Evolutionary conservation across 805 yeast genomes (phyloP).

Genomic region (Saccharomycodes ludwigii): DNA sequence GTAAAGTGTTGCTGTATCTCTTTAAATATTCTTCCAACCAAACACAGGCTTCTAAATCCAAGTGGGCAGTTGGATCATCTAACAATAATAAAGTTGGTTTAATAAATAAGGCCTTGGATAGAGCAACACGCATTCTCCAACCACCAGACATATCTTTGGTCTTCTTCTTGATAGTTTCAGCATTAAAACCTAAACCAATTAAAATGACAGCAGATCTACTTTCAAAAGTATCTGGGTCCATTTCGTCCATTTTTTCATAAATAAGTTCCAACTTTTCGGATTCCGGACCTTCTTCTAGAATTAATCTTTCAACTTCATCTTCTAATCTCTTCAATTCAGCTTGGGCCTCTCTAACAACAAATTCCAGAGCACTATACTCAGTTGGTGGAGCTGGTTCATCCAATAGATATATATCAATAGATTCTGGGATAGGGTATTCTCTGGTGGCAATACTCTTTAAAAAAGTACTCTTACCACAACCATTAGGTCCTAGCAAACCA

Average conservation of each 20-base stretch:
- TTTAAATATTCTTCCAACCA: slow-evolving; percentile 98
- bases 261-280: slow-evolving; percentile 71
- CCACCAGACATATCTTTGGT: slow-evolving; percentile 99
- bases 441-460: slow-evolving; percentile 88
- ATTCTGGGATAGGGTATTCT: slow-evolving; percentile 90
- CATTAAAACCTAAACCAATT: slow-evolving; percentile 94
- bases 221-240: slow-evolving; percentile 96
- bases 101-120: slow-evolving; percentile 94
- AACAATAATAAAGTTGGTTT: slow-evolving; percentile 89
- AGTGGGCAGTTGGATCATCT: slow-evolving; percentile 99
- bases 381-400: slow-evolving; percentile 97
- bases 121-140: slow-evolving; percentile 99
- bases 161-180: slow-evolving; percentile 75
- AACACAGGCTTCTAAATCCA: slow-evolving; percentile 98
- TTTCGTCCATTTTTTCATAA: slow-evolving; percentile 88
- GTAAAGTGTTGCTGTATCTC: slow-evolving; percentile 85
- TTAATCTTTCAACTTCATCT: slow-evolving; percentile 77
- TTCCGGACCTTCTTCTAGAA: slow-evolving; percentile 92
- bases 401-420: slow-evolving; percentile 80
- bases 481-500: slow-evolving; percentile 96
- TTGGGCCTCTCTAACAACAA: slow-evolving; percentile 96
- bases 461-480: slow-evolving; percentile 97
- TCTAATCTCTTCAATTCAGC: slow-evolving; percentile 81
- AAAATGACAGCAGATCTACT: slow-evolving; percentile 90
- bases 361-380: slow-evolving; percentile 84